Evolutionary conservation across 805 yeast species (phyloP).

Genomic region (Dipodascopsis uninucleata): DNA sequence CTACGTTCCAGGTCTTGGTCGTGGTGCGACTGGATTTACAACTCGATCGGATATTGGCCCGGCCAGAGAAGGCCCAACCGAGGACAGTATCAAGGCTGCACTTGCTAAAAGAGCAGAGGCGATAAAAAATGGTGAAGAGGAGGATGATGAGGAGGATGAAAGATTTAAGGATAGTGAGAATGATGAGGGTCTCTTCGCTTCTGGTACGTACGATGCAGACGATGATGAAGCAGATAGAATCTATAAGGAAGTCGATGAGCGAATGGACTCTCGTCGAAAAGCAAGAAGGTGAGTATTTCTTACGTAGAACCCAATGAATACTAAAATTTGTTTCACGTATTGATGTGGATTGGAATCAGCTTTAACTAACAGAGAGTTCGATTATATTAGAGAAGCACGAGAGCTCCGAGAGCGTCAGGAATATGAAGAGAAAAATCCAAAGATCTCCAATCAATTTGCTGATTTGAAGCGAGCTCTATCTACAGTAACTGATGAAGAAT

Average conservation of each 20-base stretch:
- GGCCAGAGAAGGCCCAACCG: conserved; percentile 41
- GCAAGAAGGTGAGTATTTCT: conserved; percentile 24
- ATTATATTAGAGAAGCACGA: conserved; percentile 28
- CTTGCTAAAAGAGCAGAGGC: conserved; percentile 27
- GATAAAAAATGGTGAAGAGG: conserved; percentile 30
- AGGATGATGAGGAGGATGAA: conserved; percentile 33
- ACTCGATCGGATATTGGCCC: conserved; percentile 74
- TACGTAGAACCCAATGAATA: too few relatives aligned
- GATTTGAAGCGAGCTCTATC: conserved; percentile 65
- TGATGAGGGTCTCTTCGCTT: conserved; percentile 38
- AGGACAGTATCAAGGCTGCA: conserved; percentile 36
- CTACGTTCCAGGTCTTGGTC: conserved; percentile 85
- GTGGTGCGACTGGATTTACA: conserved; percentile 93
- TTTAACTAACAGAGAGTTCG: conserved; percentile 12
- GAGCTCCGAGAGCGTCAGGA: conserved; percentile 31
- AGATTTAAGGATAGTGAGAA: conserved; percentile 34
- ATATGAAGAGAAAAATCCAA: conserved; percentile 31
- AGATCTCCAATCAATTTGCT: conserved; percentile 54
- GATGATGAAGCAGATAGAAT: conserved; percentile 76
- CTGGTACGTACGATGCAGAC: conserved; percentile 44
- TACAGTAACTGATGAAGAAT: conserved; percentile 60
- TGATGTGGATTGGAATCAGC: background rate
- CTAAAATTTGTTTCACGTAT: too few relatives aligned
- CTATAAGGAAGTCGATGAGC: conserved; percentile 63
- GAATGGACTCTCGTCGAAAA: conserved; percentile 37